phyloP scores from a whole-genome alignment of 2,329 filamentous ascomycete species.

The Diplodia intermedia region DNA sequence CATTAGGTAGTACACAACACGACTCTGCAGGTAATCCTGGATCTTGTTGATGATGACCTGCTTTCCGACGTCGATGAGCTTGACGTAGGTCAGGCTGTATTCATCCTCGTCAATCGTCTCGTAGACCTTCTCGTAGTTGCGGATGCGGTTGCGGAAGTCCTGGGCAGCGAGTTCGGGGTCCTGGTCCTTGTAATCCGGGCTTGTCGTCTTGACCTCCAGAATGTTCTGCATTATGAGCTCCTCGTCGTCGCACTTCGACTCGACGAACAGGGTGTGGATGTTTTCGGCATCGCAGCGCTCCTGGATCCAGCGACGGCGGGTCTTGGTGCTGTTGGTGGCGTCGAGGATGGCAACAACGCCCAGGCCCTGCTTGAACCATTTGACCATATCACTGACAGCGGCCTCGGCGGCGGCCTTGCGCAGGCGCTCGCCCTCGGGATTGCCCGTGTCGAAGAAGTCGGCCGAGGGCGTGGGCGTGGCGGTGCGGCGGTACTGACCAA shows the following conservation, averaged over 20 bases:
- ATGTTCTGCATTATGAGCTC: slow-evolving; percentile 98
- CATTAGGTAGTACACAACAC: slow-evolving; percentile 97
- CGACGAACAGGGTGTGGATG: slow-evolving; percentile 92
- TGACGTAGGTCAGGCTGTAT: slow-evolving; percentile 88
- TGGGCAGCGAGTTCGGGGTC: slow-evolving; percentile 89
- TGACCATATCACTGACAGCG: slow-evolving; percentile 90
- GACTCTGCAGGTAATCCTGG: slow-evolving; percentile 93
- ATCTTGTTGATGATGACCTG: slow-evolving; percentile 99
- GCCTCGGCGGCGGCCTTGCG: slow-evolving; percentile 88
- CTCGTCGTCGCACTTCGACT: slow-evolving; percentile 96
- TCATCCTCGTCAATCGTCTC: slow-evolving; percentile 91
- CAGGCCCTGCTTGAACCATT: slow-evolving; percentile 79
- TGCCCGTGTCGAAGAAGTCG: slow-evolving; percentile 93
- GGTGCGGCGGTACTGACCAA: slow-evolving; percentile 91
- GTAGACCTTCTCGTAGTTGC: slow-evolving; percentile 97
- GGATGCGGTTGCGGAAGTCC: slow-evolving; percentile 93
- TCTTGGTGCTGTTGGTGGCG: slow-evolving; percentile 94
- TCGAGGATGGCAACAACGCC: slow-evolving; percentile 94
- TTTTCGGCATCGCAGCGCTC: slow-evolving; percentile 76
- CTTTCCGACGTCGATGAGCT: slow-evolving; percentile 94
- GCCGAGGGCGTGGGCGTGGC: slow-evolving; percentile 89
- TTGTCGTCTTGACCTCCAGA: slow-evolving; percentile 94
- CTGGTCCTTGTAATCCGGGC: slow-evolving; percentile 91
- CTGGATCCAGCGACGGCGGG: slow-evolving; percentile 87
- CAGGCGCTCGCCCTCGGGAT: slow-evolving; percentile 87